Base-by-base conservation (phyloP, 768 basidiomycete genomes). In the Pulveroboletus ravenelii region DNA sequence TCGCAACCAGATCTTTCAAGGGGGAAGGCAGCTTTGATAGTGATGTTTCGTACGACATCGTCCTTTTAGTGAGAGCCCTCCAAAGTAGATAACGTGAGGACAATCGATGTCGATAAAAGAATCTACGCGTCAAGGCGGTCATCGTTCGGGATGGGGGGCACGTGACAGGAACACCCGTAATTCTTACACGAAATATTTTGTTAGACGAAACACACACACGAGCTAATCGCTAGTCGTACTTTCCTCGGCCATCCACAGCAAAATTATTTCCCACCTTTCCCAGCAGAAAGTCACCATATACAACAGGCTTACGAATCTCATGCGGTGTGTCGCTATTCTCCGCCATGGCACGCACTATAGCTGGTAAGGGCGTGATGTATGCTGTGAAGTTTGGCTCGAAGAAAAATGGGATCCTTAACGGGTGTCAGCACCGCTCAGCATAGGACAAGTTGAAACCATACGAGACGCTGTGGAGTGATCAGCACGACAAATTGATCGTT, bases 341-440 rank as follows among this genome's bases (percentile, higher is more conserved):
- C 14, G 15, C 44, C 17, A 46, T 35, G 10, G 78, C 58, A 31
- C 83, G 77, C 25, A 75, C 60, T 0, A 81, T 83, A 6, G 83
- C 82, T 5, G 74, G 72, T 6, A 94, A 70, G 1, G 91, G 87
- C 55, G 75, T 68, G 41, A 96, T 71, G 2, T 72, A 50, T 0
- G 92, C 87, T 52, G 83, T 73, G 60, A 90, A 92, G 50, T 89
- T 90, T 0, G 93, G 93, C 66, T 95, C 93, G 55, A 89, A 95
- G 76, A 96, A 96, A 71, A 95, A 95, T 0, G 93, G 93, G 17
- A 94, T 77, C 9, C 89, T 91, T 50, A 7, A 41, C 23, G 38
- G 48, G 36, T 12, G 39, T 55, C n/a, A 61, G 60, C 18, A 15
- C 13, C 2, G 5, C 14, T 41, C 37, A 27, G 35, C 10, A 30